phyloP scores from a whole-genome alignment of 2,329 filamentous ascomycete genomes.

The Hypomyces rosellus region DNA sequence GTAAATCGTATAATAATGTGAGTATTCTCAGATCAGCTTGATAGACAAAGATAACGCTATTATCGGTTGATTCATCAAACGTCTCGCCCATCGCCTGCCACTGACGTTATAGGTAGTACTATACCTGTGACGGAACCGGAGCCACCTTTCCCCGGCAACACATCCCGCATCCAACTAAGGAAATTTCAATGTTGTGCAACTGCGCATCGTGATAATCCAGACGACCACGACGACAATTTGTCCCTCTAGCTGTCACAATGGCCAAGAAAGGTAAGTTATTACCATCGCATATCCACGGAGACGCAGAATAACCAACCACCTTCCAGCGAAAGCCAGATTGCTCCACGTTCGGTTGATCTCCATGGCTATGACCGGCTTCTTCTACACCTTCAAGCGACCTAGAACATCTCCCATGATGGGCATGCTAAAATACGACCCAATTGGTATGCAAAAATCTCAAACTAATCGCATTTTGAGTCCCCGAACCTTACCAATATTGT shows the following conservation, averaged over 20 bases:
- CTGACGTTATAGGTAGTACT: too few species aligned
- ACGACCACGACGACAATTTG: neutral
- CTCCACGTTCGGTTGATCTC: conserved; percentile 91
- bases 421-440: conserved; percentile 98
- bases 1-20: too few species aligned
- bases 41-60: too few species aligned
- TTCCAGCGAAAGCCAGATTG: conserved; percentile 77
- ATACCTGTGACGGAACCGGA: conserved; percentile 1
- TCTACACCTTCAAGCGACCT: conserved; percentile 82
- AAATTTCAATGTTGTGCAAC: conserved; percentile 1
- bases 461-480: too few species aligned
- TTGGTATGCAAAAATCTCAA: conserved; percentile 51
- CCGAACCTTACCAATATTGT: neutral
- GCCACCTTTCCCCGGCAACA: conserved; percentile 12
- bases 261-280: conserved; percentile 21
- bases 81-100: too few species aligned
- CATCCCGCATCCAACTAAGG: conserved; percentile 1
- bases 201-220: neutral
- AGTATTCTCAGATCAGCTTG: too few species aligned
- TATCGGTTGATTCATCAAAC: too few species aligned
- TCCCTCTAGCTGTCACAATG: conserved; percentile 14
- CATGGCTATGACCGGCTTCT: conserved; percentile 99
- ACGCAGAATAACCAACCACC: neutral
- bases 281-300: too few species aligned
- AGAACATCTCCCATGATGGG: conserved; percentile 77